These are phyloP conservation scores for Emericellopsis terricola DNA, from an alignment of 495 filamentous ascomycete genomes.

Conservation along the genomic window DNA sequence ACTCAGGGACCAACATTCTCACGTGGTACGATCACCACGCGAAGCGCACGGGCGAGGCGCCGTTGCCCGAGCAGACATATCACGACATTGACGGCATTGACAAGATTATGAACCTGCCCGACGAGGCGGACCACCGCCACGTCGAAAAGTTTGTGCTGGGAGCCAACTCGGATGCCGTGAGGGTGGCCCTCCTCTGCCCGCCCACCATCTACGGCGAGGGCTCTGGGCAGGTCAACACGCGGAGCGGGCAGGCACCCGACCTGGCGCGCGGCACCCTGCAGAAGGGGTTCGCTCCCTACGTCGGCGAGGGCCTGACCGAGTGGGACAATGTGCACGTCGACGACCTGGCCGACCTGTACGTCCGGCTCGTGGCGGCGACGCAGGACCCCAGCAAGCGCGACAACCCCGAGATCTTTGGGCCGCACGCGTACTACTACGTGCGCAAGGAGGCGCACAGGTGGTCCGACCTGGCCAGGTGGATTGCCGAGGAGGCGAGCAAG, in stretches of 20 bases:
- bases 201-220: slow-evolving; percentile 64
- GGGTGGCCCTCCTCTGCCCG: slow-evolving; percentile 58
- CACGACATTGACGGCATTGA: slow-evolving; percentile 19
- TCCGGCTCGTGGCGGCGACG: slow-evolving; percentile 48
- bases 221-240: slow-evolving; percentile 49
- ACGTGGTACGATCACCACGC: slow-evolving; percentile 23
- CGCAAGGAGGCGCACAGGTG: slow-evolving; percentile 53
- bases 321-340: slow-evolving; percentile 64
- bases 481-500: slow-evolving; percentile 43
- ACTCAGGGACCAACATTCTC: slow-evolving; percentile 27
- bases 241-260: slow-evolving; percentile 44
- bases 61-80: slow-evolving; percentile 16
- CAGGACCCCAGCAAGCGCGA: slow-evolving; percentile 10
- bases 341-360: slow-evolving; percentile 49
- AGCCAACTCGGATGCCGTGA: slow-evolving; percentile 28
- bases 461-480: slow-evolving; percentile 42
- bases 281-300: slow-evolving; percentile 41
- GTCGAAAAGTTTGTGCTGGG: slow-evolving; percentile 26
- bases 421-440: slow-evolving; percentile 56
- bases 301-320: slow-evolving; percentile 43
- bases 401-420: slow-evolving; percentile 48
- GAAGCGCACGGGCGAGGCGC: slow-evolving; percentile 21
- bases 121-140: slow-evolving; percentile 22
- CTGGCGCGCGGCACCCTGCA: slow-evolving; percentile 38
- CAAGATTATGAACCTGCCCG: slow-evolving; percentile 18